These are phyloP conservation scores for Solidago caesia DNA, from an alignment of 129 eudicot genomes.

Conservation along the genomic window DNA sequence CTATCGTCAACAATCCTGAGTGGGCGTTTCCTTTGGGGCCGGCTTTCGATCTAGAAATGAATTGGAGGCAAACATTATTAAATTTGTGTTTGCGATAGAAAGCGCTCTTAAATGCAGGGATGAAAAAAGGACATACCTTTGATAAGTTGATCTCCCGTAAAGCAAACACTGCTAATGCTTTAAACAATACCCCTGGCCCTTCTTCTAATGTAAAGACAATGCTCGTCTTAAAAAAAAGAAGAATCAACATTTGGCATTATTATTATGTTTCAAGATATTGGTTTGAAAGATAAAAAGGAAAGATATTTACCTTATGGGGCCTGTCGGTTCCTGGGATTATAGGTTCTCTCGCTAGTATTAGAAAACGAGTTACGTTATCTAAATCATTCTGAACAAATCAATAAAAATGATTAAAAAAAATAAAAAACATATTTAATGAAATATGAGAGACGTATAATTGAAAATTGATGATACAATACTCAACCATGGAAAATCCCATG, in stretches of 20 bases:
- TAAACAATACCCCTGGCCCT: conserved; percentile 86
- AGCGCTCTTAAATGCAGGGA: not conserved
- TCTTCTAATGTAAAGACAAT: conserved; percentile 86
- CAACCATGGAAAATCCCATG: too few species aligned
- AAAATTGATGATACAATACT: too few species aligned
- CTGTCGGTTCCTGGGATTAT: conserved; percentile 67
- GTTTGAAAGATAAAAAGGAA: conserved; percentile 2
- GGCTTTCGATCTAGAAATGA: conserved; percentile 68
- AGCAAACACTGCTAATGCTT: conserved; percentile 92
- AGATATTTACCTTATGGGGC: conserved; percentile 58
- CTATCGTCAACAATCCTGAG: conserved; percentile 72
- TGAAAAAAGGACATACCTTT: conserved; percentile 45
- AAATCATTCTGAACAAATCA: conserved; percentile 52
- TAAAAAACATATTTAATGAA: not conserved
- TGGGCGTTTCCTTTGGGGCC: conserved; percentile 80
- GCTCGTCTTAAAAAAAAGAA: conserved; percentile 58
- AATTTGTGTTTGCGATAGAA: not conserved
- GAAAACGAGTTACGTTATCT: conserved; percentile 69
- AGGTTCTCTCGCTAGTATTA: conserved; percentile 87
- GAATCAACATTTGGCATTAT: too few species aligned
- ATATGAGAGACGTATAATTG: too few species aligned
- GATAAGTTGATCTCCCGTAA: conserved; percentile 67
- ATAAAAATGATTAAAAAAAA: conserved; percentile 9
- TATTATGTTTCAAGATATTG: conserved; percentile 11
- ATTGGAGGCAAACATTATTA: conserved; percentile 3